Conservation (phyloP, 768 basidiomycete genomes). For the Suillus decipiens region DNA sequence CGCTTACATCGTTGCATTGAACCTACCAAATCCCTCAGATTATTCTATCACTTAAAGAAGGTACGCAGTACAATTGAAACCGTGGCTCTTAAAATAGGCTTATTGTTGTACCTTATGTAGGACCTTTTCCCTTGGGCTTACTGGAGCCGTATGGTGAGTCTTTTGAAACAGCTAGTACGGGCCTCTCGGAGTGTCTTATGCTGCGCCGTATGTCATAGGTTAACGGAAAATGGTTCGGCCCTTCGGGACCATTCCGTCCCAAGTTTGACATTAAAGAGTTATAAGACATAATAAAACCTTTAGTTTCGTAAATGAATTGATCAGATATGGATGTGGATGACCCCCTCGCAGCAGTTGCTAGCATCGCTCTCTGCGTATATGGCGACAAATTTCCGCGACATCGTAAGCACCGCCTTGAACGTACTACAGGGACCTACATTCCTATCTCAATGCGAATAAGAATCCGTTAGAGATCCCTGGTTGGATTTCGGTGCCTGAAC, state of each 20-base stretch:
- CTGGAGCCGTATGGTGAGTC: conserved; percentile 70
- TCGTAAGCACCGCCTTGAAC: not conserved
- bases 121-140: conserved; percentile 54
- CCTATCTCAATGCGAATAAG: not conserved
- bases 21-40: conserved; percentile 35
- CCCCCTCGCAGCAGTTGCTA: not conserved
- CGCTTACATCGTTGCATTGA: conserved; percentile 12
- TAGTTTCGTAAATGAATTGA: not conserved
- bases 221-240: conserved; percentile 51
- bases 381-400: not conserved
- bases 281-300: not conserved
- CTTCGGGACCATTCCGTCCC: conserved; percentile 42
- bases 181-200: conserved; percentile 78
- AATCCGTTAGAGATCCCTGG: not conserved
- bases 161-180: conserved; percentile 34
- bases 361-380: not conserved
- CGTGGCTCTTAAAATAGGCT: not conserved
- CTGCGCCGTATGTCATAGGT: conserved; percentile 26
- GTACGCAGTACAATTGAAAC: conserved; percentile 30
- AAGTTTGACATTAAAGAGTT: conserved; percentile 29
- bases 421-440: not conserved
- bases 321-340: not conserved
- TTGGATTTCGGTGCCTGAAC: not conserved
- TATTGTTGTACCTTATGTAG: conserved; percentile 17
- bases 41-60: conserved; percentile 91